A percentile compares a stretch with the other conserved stretches of the same genome.
Conservation (phyloP, 2,329 filamentous ascomycete genomes). For the Aspergillus brunneoviolaceus region DNA sequence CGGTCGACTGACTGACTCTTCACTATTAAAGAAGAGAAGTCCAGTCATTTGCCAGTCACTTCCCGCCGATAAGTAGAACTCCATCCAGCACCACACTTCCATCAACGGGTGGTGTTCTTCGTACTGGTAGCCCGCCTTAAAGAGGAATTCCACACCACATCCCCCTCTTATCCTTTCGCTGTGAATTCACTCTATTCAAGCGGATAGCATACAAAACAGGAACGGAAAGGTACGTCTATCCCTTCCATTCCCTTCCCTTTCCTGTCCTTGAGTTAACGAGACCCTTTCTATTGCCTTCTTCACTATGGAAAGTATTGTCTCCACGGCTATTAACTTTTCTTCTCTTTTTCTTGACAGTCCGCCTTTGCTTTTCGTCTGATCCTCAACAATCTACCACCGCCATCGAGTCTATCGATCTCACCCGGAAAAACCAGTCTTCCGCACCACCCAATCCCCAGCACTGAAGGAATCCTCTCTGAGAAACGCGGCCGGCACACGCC, state of each 20-base stretch:
- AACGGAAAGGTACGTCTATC: conserved; percentile 19
- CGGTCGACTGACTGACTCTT: background rate
- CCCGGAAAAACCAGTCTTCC: conserved; percentile 37
- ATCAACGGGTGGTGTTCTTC: conserved; percentile 15
- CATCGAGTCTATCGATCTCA: conserved; percentile 2
- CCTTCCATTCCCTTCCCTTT: conserved; percentile 5
- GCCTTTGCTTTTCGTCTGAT: conserved; percentile 17
- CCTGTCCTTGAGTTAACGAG: background rate
- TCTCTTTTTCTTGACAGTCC: conserved; percentile 11
- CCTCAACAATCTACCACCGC: conserved; percentile 4
- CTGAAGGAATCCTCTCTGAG: conserved; percentile 27
- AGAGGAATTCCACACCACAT: background rate
- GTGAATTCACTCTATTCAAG: background rate
- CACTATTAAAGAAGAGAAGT: background rate
- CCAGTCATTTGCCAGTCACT: background rate
- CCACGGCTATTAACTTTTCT: conserved; percentile 4
- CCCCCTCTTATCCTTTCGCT: background rate
- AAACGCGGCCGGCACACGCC: conserved; percentile 30
- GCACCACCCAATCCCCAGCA: conserved; percentile 25
- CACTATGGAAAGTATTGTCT: background rate
- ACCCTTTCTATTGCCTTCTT: background rate
- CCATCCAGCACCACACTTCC: conserved; percentile 7
- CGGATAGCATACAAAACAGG: background rate
- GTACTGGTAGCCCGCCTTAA: conserved; percentile 5
- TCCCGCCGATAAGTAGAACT: conserved; percentile 8